Conservation (phyloP, 805 yeast genomes). For the Brettanomyces custersianus region DNA sequence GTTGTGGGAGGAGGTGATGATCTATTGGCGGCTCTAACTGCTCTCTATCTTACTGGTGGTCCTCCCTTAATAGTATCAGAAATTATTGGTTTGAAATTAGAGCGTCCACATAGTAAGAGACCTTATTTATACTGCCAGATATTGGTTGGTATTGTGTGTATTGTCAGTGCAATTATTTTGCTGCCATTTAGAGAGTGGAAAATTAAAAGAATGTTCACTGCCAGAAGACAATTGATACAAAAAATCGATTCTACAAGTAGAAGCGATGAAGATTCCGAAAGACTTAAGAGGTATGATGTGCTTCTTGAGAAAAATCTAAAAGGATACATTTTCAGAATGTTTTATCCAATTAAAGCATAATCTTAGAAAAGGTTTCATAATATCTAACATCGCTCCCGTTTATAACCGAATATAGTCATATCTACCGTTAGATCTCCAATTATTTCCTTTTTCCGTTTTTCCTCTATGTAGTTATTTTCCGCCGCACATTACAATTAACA, state of each 20-base stretch:
- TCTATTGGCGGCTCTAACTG: conserved; percentile 21
- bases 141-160: conserved; percentile 42
- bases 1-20: conserved; percentile 23
- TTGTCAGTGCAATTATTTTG: conserved; percentile 32
- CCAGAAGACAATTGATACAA: conserved; percentile 11
- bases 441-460: no score
- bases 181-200: conserved; percentile 48
- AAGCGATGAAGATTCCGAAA: neutral
- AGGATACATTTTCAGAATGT: neutral
- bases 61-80: conserved; percentile 25
- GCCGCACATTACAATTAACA: no score
- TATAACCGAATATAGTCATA: no score
- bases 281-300: conserved; percentile 8
- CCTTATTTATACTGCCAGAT: conserved; percentile 57
- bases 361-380: no score
- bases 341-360: conserved; percentile 2
- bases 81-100: conserved; percentile 22
- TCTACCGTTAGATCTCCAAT: no score
- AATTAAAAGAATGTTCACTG: conserved; percentile 32
- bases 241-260: conserved; percentile 4
- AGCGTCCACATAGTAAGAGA: conserved; percentile 15
- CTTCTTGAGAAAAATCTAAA: conserved; percentile 2
- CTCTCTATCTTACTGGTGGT: conserved; percentile 20
- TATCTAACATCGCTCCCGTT: no score
- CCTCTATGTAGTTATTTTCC: no score